phyloP scores from a whole-genome alignment of 2,329 filamentous ascomycete species.

The Pyricularia grisea region DNA sequence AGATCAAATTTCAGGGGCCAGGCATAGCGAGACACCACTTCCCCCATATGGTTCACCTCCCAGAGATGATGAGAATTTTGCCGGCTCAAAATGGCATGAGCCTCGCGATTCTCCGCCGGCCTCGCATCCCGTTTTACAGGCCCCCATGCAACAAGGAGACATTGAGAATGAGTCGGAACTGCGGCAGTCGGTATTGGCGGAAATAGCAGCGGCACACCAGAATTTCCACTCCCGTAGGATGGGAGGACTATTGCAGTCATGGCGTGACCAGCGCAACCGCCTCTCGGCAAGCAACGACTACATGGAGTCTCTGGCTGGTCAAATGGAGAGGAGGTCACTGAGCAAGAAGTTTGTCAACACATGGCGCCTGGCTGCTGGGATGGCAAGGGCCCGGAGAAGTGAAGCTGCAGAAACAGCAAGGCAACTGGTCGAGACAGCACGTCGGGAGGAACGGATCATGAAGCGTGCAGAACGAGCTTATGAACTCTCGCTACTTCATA shows the following conservation, averaged over 20 bases:
- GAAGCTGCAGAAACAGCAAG: not conserved
- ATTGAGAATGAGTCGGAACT: not conserved
- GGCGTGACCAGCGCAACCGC: not conserved
- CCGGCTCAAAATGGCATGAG: not conserved
- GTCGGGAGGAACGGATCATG: constrained; percentile 32
- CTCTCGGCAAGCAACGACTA: not conserved
- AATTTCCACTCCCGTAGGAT: not conserved
- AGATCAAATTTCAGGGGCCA: not conserved
- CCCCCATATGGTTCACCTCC: not conserved
- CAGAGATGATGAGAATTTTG: not conserved
- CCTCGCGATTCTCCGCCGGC: not conserved
- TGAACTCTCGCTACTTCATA: constrained; percentile 54
- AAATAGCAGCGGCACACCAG: not conserved
- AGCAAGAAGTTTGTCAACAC: not conserved
- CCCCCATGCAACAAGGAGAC: not conserved
- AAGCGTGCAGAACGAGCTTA: constrained; percentile 53
- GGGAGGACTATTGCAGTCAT: not conserved
- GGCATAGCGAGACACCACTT: not conserved
- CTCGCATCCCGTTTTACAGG: not conserved
- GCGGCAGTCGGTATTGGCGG: not conserved
- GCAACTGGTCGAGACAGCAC: constrained; percentile 2
- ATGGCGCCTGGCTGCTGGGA: not conserved
- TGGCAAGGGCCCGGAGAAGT: not conserved
- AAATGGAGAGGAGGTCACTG: not conserved
- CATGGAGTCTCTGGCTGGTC: not conserved